phyloP scores from a whole-genome alignment of 768 basidiomycete species.

The Panellus pusillus region DNA sequence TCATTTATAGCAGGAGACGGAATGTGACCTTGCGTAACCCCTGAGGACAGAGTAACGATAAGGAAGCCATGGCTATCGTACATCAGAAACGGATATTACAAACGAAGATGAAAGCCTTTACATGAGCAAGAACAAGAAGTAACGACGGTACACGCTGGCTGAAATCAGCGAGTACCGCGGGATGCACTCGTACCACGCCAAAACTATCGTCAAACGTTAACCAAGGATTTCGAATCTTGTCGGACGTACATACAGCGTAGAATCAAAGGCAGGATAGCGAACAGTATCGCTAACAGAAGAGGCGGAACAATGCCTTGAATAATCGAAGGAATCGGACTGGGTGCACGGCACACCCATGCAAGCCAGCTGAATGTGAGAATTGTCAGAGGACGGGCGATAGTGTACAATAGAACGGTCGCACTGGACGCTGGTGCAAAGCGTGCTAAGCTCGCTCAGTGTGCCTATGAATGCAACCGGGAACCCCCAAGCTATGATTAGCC shows the following conservation, averaged over 20 bases:
- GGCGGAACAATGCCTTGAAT: slow-evolving; percentile 71
- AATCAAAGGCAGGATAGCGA: slow-evolving; percentile 59
- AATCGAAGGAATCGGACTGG: slow-evolving; percentile 45
- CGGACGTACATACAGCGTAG: slow-evolving; percentile 46
- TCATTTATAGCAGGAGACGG: no score
- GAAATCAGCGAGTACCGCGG: slow-evolving; percentile 69
- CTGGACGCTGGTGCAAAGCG: no score
- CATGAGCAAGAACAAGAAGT: slow-evolving; percentile 65
- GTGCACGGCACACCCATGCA: slow-evolving; percentile 52
- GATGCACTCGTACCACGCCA: slow-evolving; percentile 72
- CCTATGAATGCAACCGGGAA: slow-evolving; percentile 70
- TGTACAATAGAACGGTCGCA: no score
- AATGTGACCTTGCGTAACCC: slow-evolving; percentile 43
- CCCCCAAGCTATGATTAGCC: slow-evolving; percentile 62
- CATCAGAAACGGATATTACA: neutral
- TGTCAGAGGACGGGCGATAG: no score
- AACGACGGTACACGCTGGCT: slow-evolving; percentile 70
- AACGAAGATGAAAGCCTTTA: slow-evolving; percentile 24
- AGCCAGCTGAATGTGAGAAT: no score
- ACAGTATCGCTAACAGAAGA: slow-evolving; percentile 58
- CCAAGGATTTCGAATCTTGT: neutral
- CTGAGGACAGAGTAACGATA: slow-evolving; percentile 64
- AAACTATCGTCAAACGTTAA: slow-evolving; percentile 30
- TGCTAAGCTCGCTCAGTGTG: slow-evolving; percentile 56
- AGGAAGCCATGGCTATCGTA: slow-evolving; percentile 63